A percentile compares a stretch with the other conserved stretches of the same genome.
These are phyloP conservation scores for Gossypium thurberi DNA, from an alignment of 345 rosid species.

Conservation along the genomic window DNA sequence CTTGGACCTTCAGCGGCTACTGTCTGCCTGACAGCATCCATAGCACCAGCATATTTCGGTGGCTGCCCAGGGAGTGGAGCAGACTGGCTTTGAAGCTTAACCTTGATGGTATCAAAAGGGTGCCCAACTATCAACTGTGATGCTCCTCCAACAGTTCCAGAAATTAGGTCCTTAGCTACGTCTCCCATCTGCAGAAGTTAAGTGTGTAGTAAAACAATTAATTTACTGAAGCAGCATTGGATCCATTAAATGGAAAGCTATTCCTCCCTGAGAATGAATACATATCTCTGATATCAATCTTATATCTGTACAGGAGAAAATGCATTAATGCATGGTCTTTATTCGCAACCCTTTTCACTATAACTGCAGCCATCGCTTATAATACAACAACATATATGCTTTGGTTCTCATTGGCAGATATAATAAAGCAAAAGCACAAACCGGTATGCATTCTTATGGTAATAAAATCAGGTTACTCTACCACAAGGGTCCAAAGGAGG, in stretches of 20 bases:
- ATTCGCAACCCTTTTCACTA: neutral
- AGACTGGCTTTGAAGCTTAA: constrained; percentile 98
- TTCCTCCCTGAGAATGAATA: neutral
- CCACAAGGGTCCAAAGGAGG: neutral
- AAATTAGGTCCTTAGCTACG: constrained; percentile 69
- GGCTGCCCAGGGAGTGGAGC: constrained; percentile 72
- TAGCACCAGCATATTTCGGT: constrained; percentile 68
- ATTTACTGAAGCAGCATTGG: neutral
- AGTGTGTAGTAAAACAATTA: neutral
- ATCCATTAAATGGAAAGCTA: neutral
- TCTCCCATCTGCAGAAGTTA: constrained; percentile 68
- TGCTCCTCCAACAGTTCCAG: constrained; percentile 97
- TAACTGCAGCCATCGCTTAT: neutral
- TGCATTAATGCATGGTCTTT: neutral
- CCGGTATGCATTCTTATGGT: neutral
- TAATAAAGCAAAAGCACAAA: constrained; percentile 1
- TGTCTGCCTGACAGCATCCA: constrained; percentile 85
- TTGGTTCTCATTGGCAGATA: neutral
- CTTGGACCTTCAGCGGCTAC: constrained; percentile 85
- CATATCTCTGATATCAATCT: neutral
- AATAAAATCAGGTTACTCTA: neutral
- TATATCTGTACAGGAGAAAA: neutral
- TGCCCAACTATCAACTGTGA: constrained; percentile 84
- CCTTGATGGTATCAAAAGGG: constrained; percentile 98
- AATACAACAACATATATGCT: neutral